Conservation (phyloP, 306 rosid genomes). For the Neltuma alba region DNA sequence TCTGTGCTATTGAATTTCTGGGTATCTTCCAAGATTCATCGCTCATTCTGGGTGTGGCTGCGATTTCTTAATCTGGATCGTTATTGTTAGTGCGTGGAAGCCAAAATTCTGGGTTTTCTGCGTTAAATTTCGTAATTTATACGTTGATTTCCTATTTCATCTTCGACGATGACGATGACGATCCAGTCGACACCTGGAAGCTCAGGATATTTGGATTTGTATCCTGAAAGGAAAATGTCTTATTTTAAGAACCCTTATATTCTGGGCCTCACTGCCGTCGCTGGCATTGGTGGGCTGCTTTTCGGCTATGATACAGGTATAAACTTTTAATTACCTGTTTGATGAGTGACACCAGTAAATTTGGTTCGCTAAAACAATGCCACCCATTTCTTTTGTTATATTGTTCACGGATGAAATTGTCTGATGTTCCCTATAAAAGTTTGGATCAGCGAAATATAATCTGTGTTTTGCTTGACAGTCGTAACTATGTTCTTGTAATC, state of each 20-base stretch:
- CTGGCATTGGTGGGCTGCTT: constrained; percentile 57
- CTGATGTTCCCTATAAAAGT: background rate
- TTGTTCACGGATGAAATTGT: background rate
- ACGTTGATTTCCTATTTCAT: background rate
- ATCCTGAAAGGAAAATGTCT: constrained; percentile 52
- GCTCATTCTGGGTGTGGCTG: background rate
- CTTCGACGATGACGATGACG: constrained; percentile 38
- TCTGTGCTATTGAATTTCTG: too few relatives aligned
- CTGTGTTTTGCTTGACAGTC: background rate
- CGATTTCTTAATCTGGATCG: background rate
- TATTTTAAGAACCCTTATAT: constrained; percentile 55
- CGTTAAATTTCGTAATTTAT: background rate
- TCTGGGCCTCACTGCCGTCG: constrained; percentile 46
- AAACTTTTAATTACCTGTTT: background rate
- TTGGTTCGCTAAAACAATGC: background rate
- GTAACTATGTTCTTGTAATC: background rate
- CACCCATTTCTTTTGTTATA: background rate
- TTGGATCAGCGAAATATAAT: background rate
- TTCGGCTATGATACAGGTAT: constrained; percentile 55
- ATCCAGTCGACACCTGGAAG: constrained; percentile 59
- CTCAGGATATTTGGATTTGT: constrained; percentile 53
- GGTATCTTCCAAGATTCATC: too few relatives aligned
- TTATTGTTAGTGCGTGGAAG: background rate
- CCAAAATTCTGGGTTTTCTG: background rate
- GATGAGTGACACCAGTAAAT: background rate